Conservation (phyloP, 148 eudicot genomes). For the Pharnaceum exiguum region DNA sequence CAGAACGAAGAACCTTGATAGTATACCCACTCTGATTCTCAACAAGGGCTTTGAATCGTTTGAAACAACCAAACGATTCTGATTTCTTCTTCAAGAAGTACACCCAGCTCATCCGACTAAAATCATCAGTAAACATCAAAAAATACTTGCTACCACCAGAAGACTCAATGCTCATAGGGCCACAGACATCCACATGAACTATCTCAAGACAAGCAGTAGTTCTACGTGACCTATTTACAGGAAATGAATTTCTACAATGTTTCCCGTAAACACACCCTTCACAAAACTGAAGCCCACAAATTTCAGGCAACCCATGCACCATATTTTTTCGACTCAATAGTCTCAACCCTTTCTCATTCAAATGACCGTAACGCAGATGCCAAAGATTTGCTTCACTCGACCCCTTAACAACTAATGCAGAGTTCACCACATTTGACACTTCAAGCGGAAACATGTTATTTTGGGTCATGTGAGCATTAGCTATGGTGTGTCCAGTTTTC, state of each 20-base stretch:
- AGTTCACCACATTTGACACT: neutral
- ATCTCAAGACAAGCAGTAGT: too few species aligned
- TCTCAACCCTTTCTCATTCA: slow-evolving; percentile 13
- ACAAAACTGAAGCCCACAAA: neutral
- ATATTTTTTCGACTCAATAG: neutral
- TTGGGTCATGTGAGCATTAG: slow-evolving; percentile 8
- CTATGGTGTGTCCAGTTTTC: neutral
- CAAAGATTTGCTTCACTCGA: slow-evolving; percentile 10
- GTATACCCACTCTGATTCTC: too few species aligned
- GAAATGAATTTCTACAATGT: neutral
- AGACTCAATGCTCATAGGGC: too few species aligned
- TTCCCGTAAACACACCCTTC: neutral
- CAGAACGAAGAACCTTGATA: too few species aligned
- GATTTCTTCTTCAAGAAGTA: neutral
- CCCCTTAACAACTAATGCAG: neutral
- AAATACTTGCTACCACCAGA: neutral
- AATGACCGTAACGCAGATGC: slow-evolving; percentile 21
- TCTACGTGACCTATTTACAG: too few species aligned
- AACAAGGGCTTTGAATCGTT: too few species aligned
- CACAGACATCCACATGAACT: too few species aligned
- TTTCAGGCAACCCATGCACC: too few species aligned
- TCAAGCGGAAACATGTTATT: slow-evolving; percentile 23
- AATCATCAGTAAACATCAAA: neutral
- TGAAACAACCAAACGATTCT: neutral
- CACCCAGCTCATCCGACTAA: neutral